phyloP scores from a whole-genome alignment of 1,284 basidiomycete species.

The Ustilago vetiveriae region DNA sequence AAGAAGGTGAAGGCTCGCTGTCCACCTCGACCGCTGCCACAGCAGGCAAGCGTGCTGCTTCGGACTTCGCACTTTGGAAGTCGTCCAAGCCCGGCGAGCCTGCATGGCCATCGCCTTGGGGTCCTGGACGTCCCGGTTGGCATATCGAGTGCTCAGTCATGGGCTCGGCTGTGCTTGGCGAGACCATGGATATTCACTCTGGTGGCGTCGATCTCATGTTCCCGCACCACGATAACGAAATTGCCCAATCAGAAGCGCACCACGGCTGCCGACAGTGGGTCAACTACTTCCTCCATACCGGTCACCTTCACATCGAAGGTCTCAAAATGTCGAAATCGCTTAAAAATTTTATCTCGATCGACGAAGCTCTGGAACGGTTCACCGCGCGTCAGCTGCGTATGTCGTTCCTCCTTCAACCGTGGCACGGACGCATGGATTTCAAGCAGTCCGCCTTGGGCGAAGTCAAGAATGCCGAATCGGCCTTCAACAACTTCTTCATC shows the following conservation, averaged over 20 bases:
- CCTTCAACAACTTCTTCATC: slow-evolving; percentile 95
- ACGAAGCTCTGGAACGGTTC: slow-evolving; percentile 89
- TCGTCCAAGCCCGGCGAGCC: slow-evolving; percentile 97
- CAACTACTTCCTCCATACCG: slow-evolving; percentile 98
- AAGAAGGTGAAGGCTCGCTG: slow-evolving; percentile 88
- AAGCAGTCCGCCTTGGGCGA: slow-evolving; percentile 86
- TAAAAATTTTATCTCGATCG: slow-evolving; percentile 99
- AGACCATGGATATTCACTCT: slow-evolving; percentile 96
- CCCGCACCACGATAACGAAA: slow-evolving; percentile 99
- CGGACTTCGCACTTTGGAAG: slow-evolving; percentile 98
- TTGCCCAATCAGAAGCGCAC: slow-evolving; percentile 92
- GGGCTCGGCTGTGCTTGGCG: slow-evolving; percentile 91
- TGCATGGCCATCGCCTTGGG: slow-evolving; percentile 96
- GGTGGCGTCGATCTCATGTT: slow-evolving; percentile 97
- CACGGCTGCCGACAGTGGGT: slow-evolving; percentile 94
- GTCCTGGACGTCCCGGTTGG: slow-evolving; percentile 96
- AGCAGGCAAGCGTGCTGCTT: slow-evolving; percentile 72
- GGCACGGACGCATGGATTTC: slow-evolving; percentile 94
- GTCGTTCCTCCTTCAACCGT: slow-evolving; percentile 88
- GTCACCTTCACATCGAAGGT: slow-evolving; percentile 97
- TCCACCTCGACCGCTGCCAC: slow-evolving; percentile 68
- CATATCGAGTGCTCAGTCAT: slow-evolving; percentile 99
- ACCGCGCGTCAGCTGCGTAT: slow-evolving; percentile 90
- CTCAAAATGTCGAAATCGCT: slow-evolving; percentile 99
- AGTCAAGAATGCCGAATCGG: slow-evolving; percentile 84